Base-by-base conservation (phyloP, 2,329 filamentous ascomycete species). In the Akanthomyces uredinophilus region DNA sequence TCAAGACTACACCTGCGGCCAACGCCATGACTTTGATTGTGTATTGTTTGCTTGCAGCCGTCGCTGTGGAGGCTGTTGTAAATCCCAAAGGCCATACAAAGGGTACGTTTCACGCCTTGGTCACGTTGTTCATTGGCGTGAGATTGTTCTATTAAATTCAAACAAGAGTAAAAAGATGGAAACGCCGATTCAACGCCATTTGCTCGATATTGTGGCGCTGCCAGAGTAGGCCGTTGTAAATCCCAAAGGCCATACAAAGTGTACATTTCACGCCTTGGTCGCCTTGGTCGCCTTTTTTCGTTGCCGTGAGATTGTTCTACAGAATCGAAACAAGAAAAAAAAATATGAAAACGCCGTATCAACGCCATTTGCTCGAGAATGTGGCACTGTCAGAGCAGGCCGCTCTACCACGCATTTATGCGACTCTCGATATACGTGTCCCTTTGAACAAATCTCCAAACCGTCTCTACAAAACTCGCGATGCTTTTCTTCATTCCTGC, bases 171-270 rank as follows among this genome's bases (percentile, higher is more conserved):
- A 44, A n/a, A n/a, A n/a, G n/a, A n/a, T n/a, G n/a, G n/a, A n/a
- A 52, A 60, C 47, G 55, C 55, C 55, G 14, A 37, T 49, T 58
- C 24, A 53, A 53, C 50, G 50, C 50, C 50, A 2, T 39, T 53
- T 22, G 35, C 50, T 18, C 13, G 50, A 37, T n/a, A 10, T 5
- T n/a, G 24, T 24, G 13, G 16, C 5, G 10, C 5, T 29, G 6
- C 32, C 5, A 3, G 16, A 50, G 24, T 24, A 50, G 47, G 47
- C 18, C 14, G 22, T 7, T 32, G 4, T 10, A 4, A 37, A 37
- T 10, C 8, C 32, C 32, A 37, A 13, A 13, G 8, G 13, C 13
- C 32, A 11, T 10, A 37, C 32, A 10, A 37, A 37, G 32, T 10
- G 11, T 7, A 24, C 20, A 22, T 22, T 2, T n/a, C 32, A 13